These are phyloP conservation scores for Fusarium fracticaudum DNA, from an alignment of 2,329 filamentous ascomycete species.

Conservation along the genomic window DNA sequence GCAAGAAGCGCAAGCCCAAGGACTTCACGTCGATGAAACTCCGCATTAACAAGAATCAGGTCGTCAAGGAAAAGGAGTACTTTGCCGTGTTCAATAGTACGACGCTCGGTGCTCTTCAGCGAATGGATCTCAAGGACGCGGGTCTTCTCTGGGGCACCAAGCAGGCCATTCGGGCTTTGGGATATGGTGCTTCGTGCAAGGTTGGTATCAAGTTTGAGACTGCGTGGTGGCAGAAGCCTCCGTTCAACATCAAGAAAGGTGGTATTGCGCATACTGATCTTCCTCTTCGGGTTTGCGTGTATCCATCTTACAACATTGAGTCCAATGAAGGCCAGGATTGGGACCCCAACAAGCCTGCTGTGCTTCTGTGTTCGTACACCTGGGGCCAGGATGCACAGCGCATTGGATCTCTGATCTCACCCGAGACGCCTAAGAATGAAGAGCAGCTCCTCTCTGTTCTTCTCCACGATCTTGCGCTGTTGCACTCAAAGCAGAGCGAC, in stretches of 20 bases:
- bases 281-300: constrained; percentile 46
- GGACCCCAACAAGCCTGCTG: constrained; percentile 6
- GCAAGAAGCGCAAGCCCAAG: not conserved
- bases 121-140: constrained; percentile 38
- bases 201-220: constrained; percentile 49
- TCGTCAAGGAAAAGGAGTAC: constrained; percentile 12
- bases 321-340: not conserved
- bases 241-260: constrained; percentile 10
- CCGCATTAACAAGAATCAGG: not conserved
- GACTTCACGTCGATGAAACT: constrained; percentile 11
- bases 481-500: constrained; percentile 14
- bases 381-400: constrained; percentile 37
- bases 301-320: constrained; percentile 45
- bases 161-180: constrained; percentile 44
- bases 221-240: constrained; percentile 38
- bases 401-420: constrained; percentile 21
- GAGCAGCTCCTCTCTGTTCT: constrained; percentile 14
- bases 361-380: constrained; percentile 35
- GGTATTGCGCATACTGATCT: constrained; percentile 40
- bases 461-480: constrained; percentile 22
- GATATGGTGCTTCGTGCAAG: constrained; percentile 45
- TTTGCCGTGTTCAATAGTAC: constrained; percentile 36
- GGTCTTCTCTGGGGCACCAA: constrained; percentile 43
- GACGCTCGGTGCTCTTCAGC: constrained; percentile 19
- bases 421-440: constrained; percentile 13